Evolutionary conservation across 1,284 basidiomycete genomes (phyloP), one percentile per base, ranked within the genome.

Genomic region (Neolentinus lepideus): DNA sequence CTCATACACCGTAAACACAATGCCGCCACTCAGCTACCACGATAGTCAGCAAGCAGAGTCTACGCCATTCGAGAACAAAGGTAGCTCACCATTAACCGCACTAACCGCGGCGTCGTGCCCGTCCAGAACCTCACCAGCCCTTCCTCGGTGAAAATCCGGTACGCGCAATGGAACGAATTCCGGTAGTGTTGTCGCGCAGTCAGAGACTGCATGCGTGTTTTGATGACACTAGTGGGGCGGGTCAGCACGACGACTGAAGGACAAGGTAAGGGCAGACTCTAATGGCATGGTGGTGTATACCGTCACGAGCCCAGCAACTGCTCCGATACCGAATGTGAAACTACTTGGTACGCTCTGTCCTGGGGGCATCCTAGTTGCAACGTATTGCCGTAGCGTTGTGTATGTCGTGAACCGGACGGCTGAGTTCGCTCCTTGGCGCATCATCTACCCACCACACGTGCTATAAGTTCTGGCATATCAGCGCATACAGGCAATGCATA

Each of bases 331-430:
- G 68, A 99, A 98, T 0, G 96, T 98, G 64, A 98, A 86, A 29
- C 89, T 84, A 52, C 79, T 86, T 0, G 96, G 96, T 11, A 99
- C 75, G 3, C 82, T 80, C 67, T 94, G 90, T 1, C 94, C 94
- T 0, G 94, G 85, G 22, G 90, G 78, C 2, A 86, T 80, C 25
- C 85, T 88, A 26, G 92, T 90, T 66, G 94, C 92, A 0, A 94
- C 92, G 60, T 94, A 83, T 68, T 95, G 90, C 72, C 97, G 97
- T 60, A 98, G 76, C 0, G 92, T 94, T 6, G 90, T 86, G 71
- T 98, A 98, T 0, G 92, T 94, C 51, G 94, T 95, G 74, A 98
- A 98, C n/a, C 96, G 82, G 31, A 99, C 86, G 12, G 95, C 94
- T 9, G 94, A 97, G 70, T 98, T 98, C 35, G 94, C 94, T 21